These are phyloP conservation scores for Datura wrightii DNA, from an alignment of 257 asterid species.

Conservation along the genomic window DNA sequence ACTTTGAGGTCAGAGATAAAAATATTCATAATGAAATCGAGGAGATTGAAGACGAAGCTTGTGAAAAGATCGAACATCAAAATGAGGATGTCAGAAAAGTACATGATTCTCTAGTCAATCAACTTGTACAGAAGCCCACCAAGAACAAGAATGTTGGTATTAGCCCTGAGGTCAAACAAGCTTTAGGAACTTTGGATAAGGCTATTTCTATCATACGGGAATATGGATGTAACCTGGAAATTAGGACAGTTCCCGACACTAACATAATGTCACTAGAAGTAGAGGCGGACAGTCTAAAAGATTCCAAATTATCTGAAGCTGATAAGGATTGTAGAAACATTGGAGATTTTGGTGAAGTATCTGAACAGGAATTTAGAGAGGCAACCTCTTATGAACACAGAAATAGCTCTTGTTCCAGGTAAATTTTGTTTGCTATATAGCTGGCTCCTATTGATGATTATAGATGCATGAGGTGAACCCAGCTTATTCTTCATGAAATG, in stretches of 20 bases:
- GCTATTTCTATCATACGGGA: constrained; percentile 60
- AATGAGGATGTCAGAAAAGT: constrained; percentile 32
- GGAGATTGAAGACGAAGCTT: constrained; percentile 55
- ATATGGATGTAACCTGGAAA: constrained; percentile 36
- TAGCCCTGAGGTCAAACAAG: constrained; percentile 49
- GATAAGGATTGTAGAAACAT: constrained; percentile 32
- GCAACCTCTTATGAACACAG: constrained; percentile 47
- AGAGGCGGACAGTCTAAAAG: constrained; percentile 38
- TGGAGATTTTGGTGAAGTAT: constrained; percentile 32
- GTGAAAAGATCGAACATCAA: constrained; percentile 34
- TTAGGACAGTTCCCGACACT: constrained; percentile 6
- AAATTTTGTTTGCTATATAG: constrained; percentile 19
- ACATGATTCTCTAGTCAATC: constrained; percentile 32
- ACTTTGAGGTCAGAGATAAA: constrained; percentile 28
- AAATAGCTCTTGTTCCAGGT: constrained; percentile 71
- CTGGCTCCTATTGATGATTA: background rate
- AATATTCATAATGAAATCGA: constrained; percentile 49
- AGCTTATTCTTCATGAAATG: background rate
- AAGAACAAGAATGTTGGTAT: constrained; percentile 30
- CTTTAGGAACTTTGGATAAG: constrained; percentile 67
- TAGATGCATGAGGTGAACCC: background rate
- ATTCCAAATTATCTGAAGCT: constrained; percentile 39
- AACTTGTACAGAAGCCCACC: constrained; percentile 37
- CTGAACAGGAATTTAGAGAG: constrained; percentile 38
- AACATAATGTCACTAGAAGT: background rate